Conservation (phyloP, 305 asterid genomes). For the Salvia sclarea region DNA sequence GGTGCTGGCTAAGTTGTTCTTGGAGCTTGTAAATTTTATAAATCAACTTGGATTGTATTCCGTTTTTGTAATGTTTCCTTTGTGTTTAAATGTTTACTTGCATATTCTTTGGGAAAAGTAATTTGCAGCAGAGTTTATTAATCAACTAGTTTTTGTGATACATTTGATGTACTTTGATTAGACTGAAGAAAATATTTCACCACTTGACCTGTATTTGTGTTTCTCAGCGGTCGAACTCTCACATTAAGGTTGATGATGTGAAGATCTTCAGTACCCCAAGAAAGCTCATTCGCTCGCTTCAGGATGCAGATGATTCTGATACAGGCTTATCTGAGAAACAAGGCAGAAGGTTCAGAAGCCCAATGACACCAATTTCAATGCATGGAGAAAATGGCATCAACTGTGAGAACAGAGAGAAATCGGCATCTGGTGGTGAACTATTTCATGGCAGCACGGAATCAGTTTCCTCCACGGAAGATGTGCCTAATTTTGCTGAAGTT, state of each 20-base stretch:
- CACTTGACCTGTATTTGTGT: conserved; percentile 22
- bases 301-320: conserved; percentile 55
- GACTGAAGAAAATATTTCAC: not conserved
- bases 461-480: conserved; percentile 70
- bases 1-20: not conserved
- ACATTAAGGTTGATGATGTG: conserved; percentile 55
- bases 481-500: conserved; percentile 32
- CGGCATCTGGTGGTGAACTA: conserved; percentile 40
- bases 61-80: not conserved
- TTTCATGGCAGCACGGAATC: conserved; percentile 54
- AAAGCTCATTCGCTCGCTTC: conserved; percentile 77
- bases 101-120: not conserved
- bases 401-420: conserved; percentile 26
- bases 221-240: conserved; percentile 61
- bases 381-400: conserved; percentile 31
- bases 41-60: not conserved
- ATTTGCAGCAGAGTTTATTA: not conserved
- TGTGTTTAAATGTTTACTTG: conserved; percentile 19
- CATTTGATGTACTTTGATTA: not conserved
- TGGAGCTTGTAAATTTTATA: not conserved
- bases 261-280: conserved; percentile 85
- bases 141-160: not conserved
- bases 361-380: conserved; percentile 45
- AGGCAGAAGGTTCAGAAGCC: conserved; percentile 49
- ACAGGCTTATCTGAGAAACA: conserved; percentile 44